These are phyloP conservation scores for Monotropa hypopitys DNA, from an alignment of 179 eudicot genomes.

Conservation along the genomic window DNA sequence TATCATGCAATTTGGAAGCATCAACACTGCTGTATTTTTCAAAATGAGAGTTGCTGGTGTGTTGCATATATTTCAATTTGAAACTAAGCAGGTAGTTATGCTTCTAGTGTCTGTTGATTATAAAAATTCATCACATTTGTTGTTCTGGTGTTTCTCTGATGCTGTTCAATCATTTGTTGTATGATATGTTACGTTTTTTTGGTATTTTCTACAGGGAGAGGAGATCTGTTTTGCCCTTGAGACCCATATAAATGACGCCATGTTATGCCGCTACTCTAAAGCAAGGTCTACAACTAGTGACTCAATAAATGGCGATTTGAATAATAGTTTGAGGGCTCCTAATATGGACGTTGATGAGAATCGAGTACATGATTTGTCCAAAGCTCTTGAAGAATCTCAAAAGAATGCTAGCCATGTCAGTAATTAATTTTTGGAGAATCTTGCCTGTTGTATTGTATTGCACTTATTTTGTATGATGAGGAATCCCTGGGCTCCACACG, in stretches of 20 bases:
- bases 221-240: constrained; percentile 98
- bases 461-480: background rate
- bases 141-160: background rate
- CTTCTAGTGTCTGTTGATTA: background rate
- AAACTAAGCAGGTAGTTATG: constrained; percentile 77
- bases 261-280: constrained; percentile 96
- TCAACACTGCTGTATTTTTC: constrained; percentile 89
- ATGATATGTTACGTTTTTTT: constrained; percentile 5
- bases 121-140: background rate
- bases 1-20: constrained; percentile 99
- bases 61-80: constrained; percentile 93
- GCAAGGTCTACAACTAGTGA: constrained; percentile 65
- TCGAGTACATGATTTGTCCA: constrained; percentile 60
- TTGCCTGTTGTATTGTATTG: background rate
- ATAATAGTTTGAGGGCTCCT: constrained; percentile 40
- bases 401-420: constrained; percentile 56
- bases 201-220: constrained; percentile 51
- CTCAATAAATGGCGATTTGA: constrained; percentile 42
- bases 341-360: constrained; percentile 51
- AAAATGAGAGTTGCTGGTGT: constrained; percentile 99
- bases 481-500: background rate
- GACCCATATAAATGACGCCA: constrained; percentile 95
- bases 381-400: constrained; percentile 79
- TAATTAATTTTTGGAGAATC: background rate
- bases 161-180: background rate